These are phyloP conservation scores for Venturia asperata DNA, from an alignment of 2,329 filamentous ascomycete genomes.

Conservation along the genomic window DNA sequence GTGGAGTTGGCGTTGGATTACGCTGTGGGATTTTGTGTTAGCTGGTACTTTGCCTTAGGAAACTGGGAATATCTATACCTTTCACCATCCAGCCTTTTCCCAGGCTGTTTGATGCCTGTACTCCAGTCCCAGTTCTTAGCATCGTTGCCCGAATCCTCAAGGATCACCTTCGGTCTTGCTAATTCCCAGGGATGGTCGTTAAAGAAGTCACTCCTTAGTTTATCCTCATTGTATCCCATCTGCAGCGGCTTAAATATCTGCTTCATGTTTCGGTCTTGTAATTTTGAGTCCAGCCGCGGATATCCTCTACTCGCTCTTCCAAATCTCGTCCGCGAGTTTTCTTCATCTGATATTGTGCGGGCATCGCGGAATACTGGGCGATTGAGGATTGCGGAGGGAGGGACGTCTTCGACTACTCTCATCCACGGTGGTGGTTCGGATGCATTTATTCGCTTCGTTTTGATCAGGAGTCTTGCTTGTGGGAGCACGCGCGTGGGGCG, in stretches of 20 bases:
- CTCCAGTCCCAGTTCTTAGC: constrained; percentile 72
- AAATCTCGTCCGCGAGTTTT: constrained; percentile 22
- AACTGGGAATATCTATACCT: constrained; percentile 39
- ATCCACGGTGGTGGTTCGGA: constrained; percentile 48
- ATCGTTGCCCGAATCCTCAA: constrained; percentile 83
- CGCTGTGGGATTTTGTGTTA: constrained; percentile 47
- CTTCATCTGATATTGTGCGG: constrained; percentile 29
- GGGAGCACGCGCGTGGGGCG: constrained; percentile 46
- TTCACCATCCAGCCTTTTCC: constrained; percentile 74
- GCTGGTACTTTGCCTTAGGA: neutral
- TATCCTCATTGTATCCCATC: constrained; percentile 77
- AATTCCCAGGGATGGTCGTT: constrained; percentile 96
- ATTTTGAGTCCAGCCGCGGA: neutral
- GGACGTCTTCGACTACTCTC: constrained; percentile 48
- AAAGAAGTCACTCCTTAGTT: constrained; percentile 74
- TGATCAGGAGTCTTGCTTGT: constrained; percentile 44
- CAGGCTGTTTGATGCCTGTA: constrained; percentile 59
- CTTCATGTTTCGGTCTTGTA: constrained; percentile 46
- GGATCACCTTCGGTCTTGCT: constrained; percentile 73
- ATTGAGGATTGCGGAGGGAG: constrained; percentile 53
- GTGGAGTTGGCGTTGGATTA: constrained; percentile 85
- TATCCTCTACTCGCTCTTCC: constrained; percentile 16
- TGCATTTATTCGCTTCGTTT: constrained; percentile 33
- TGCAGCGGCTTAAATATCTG: constrained; percentile 72
- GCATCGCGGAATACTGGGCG: constrained; percentile 47